Evolutionary conservation across 1,284 basidiomycete genomes (phyloP), one percentile per base, ranked within the genome.

Genomic region (Gomphus bonarii): DNA sequence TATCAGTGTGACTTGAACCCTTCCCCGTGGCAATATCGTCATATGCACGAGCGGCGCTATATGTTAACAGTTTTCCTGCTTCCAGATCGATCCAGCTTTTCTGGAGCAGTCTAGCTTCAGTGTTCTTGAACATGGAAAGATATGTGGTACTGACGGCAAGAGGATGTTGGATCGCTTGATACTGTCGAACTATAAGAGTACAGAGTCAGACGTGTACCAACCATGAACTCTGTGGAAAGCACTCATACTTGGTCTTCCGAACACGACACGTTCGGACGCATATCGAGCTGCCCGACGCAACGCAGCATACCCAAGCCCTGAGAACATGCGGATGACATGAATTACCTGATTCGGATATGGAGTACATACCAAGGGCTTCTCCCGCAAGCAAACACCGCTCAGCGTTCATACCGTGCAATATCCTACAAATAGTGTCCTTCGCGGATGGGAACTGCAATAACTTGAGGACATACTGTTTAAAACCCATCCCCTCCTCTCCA

Each of bases 301-400:
- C 11, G 61, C 62, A 0, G 61, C 62, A 46, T 63, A 63, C 3
- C 62, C 59, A 22, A 58, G 6, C 28, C 51, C 35, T 55, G 9
- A 33, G 8, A 11, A 33, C 31, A 33, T 3, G 46, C 20, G 43
- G 35, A 12, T 18, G 12, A 16, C 11, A 6, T 11, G 10, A 8
- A 1, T 2, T 16, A 35, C 16, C 18, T 22, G 20, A 28, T 28
- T 28, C 16, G 36, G 16, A 18, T 18, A 40, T 42, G 7, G 18
- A n/a, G n/a, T 22, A 5, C 36, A 33, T 51, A 58, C 72, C 72
- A 14, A 73, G 60, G 16, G 72, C 70, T 63, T 73, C 72, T 28
- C 70, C 72, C 0, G 69, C 71, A n/a, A 73, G 61, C 11, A 73
- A 59, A 51, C 68, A 69, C 2, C 72, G 63, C 57, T 73, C 72